A percentile compares a stretch with the other conserved stretches of the same genome.
These are phyloP conservation scores for Bacterosira constricta DNA, from an alignment of 108 stramenopile genomes.

Conservation along the genomic window DNA sequence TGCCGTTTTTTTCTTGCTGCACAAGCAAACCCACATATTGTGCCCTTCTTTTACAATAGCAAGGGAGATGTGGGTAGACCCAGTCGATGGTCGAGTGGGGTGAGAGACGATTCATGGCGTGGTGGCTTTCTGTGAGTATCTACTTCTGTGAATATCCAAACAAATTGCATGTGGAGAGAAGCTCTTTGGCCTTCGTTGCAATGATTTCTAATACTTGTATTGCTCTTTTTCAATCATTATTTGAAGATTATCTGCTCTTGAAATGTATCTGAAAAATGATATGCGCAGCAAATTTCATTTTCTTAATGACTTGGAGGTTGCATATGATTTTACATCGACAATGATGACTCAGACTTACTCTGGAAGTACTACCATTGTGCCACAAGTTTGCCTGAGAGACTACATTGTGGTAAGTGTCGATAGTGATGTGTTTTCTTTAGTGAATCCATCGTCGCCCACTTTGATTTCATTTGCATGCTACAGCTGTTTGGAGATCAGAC, in stretches of 20 bases:
- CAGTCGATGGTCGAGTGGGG: constrained; percentile 78
- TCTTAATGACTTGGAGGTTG: constrained; percentile 84
- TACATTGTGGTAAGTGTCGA: constrained; percentile 60
- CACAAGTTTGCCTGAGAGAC: constrained; percentile 72
- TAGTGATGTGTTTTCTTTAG: background rate
- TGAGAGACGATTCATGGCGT: constrained; percentile 74
- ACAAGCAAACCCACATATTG: constrained; percentile 89
- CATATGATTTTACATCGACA: constrained; percentile 79
- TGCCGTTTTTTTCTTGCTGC: constrained; percentile 95
- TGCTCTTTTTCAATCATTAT: constrained; percentile 32
- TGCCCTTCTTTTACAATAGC: constrained; percentile 82
- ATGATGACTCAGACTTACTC: constrained; percentile 77
- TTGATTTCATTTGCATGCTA: background rate
- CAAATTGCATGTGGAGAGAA: too few species aligned
- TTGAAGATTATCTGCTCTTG: constrained; percentile 51
- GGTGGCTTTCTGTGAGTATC: constrained; percentile 88
- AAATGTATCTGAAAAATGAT: constrained; percentile 75
- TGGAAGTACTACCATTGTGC: constrained; percentile 87
- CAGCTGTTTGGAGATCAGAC: constrained; percentile 72
- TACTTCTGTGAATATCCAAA: too few species aligned
- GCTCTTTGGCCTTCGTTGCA: constrained; percentile 70
- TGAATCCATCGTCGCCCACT: background rate
- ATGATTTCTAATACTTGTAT: constrained; percentile 4
- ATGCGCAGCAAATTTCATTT: constrained; percentile 87
- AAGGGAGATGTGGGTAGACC: constrained; percentile 88